Conservation (phyloP, 73 alveolate genomes). For the Breviolum minutum region DNA sequence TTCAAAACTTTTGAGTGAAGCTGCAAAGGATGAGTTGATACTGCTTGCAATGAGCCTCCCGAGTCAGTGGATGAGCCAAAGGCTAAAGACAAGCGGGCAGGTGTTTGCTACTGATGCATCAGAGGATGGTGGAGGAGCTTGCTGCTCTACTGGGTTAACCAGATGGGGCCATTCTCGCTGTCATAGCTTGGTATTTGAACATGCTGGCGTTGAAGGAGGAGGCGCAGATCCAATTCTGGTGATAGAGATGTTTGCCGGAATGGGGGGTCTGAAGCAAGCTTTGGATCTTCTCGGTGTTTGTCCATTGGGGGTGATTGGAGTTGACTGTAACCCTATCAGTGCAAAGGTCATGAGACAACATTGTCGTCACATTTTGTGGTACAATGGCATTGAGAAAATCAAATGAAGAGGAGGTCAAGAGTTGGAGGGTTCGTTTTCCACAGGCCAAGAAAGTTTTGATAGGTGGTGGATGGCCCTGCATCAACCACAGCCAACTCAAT, state of each 20-base stretch:
- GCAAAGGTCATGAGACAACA: background rate
- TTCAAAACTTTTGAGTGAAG: background rate
- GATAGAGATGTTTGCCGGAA: conserved; percentile 29
- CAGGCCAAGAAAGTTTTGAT: background rate
- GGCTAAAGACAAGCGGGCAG: background rate
- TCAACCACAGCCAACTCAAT: conserved; percentile 26
- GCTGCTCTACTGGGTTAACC: background rate
- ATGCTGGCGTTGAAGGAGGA: background rate
- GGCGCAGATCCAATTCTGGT: background rate
- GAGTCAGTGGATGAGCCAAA: conserved; percentile 32
- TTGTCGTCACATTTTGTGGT: background rate
- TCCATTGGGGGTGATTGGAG: background rate
- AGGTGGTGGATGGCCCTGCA: conserved; percentile 26
- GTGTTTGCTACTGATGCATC: conserved; percentile 53
- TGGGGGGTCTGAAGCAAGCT: conserved; percentile 39
- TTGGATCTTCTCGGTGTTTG: conserved; percentile 1
- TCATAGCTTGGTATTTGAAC: background rate
- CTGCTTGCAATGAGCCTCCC: conserved; percentile 8
- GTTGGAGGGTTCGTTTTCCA: conserved; percentile 20
- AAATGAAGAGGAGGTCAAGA: background rate
- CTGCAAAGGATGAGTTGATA: background rate
- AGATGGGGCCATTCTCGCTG: background rate
- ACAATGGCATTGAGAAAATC: background rate
- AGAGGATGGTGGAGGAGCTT: conserved; percentile 51
- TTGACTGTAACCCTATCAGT: background rate